These are phyloP conservation scores for Phytophthora crassamura DNA, from an alignment of 352 stramenopile genomes.

Conservation along the genomic window DNA sequence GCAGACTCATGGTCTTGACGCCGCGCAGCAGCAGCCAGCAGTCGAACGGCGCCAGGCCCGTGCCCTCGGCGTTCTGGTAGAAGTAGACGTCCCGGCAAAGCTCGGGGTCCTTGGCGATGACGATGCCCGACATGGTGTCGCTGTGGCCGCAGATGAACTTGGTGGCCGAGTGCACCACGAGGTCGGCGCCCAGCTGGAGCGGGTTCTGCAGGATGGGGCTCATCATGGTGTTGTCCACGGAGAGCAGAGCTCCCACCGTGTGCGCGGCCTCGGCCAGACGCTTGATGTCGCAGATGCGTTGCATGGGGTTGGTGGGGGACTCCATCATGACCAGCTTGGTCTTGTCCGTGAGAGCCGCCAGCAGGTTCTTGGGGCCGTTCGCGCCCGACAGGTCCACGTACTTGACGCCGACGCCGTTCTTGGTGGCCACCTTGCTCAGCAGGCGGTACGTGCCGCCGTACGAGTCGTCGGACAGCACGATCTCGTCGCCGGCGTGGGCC, in stretches of 20 bases:
- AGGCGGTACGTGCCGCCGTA: conserved; percentile 97
- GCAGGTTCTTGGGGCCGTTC: conserved; percentile 69
- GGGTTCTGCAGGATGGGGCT: conserved; percentile 96
- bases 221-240: conserved; percentile 98
- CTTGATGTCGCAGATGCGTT: conserved; percentile 95
- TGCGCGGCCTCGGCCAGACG: conserved; percentile 85
- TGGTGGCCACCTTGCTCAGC: conserved; percentile 88
- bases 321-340: conserved; percentile 98
- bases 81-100: conserved; percentile 89
- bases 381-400: conserved; percentile 88
- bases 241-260: conserved; percentile 78
- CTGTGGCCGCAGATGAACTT: conserved; percentile 99
- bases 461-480: conserved; percentile 94
- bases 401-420: conserved; percentile 78
- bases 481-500: conserved; percentile 90
- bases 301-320: conserved; percentile 96
- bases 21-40: conserved; percentile 91
- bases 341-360: conserved; percentile 58
- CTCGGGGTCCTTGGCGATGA: conserved; percentile 88
- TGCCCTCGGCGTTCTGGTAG: conserved; percentile 91
- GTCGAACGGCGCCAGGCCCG: conserved; percentile 90
- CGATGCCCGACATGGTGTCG: conserved; percentile 95
- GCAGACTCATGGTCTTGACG: conserved; percentile 91
- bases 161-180: conserved; percentile 97
- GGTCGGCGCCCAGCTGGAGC: conserved; percentile 93